phyloP scores from a whole-genome alignment of 352 stramenopile species.

The Salisapilia sapeloensis region DNA sequence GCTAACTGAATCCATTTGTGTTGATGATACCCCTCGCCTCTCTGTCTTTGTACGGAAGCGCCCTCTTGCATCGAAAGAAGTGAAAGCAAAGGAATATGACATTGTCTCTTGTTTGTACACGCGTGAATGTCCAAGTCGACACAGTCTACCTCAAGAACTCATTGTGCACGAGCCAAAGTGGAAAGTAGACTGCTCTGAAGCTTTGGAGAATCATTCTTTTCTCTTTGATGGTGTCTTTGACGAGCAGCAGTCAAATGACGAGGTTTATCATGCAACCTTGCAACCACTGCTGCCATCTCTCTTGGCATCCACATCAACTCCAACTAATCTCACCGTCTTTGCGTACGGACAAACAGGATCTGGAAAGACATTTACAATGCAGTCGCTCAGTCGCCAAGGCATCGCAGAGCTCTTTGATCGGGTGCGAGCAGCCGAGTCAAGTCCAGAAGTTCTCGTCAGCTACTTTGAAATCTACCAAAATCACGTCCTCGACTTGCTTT shows the following conservation, averaged over 20 bases:
- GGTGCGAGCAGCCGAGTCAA: constrained; percentile 2
- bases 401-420: constrained; percentile 38
- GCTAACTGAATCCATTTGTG: constrained; percentile 1
- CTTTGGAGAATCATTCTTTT: constrained; percentile 55
- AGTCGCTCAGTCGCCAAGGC: constrained; percentile 45
- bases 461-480: constrained; percentile 97
- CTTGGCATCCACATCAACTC: constrained; percentile 5
- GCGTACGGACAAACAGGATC: constrained; percentile 94
- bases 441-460: constrained; percentile 50
- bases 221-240: constrained; percentile 83
- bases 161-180: constrained; percentile 60
- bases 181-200: constrained; percentile 48
- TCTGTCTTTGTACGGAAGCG: constrained; percentile 57
- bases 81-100: constrained; percentile 48
- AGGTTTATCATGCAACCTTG: constrained; percentile 76
- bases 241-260: constrained; percentile 77
- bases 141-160: constrained; percentile 12
- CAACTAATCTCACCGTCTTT: constrained; percentile 81
- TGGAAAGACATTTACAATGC: constrained; percentile 92
- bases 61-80: constrained; percentile 43
- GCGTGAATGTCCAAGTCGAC: too few relatives aligned
- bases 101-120: constrained; percentile 32
- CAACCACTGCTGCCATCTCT: constrained; percentile 37
- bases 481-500: constrained; percentile 89
- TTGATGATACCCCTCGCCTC: constrained; percentile 11